phyloP scores from a whole-genome alignment of 116 monocot species.

The Phalaenopsis hybrid region DNA sequence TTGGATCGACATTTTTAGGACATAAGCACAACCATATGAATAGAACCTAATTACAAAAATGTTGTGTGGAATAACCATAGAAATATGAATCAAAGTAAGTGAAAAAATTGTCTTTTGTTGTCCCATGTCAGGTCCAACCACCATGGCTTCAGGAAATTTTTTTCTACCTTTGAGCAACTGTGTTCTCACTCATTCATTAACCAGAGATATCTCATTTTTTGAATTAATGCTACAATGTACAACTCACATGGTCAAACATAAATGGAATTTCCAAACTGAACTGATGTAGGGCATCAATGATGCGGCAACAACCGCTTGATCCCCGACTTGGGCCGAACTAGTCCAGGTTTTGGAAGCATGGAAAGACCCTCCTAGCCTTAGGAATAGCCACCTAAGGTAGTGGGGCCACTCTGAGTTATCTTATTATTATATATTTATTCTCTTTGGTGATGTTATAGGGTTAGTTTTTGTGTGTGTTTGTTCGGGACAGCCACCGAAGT shows the following conservation, averaged over 20 bases:
- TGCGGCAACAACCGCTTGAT: no score
- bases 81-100: background rate
- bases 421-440: no score
- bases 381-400: no score
- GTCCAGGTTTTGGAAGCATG: no score
- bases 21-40: background rate
- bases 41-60: background rate
- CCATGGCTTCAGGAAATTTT: background rate
- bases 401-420: no score
- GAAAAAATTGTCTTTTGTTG: background rate
- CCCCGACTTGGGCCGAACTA: no score
- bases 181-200: background rate
- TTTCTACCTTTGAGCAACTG: background rate
- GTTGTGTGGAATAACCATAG: background rate
- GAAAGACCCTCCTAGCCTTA: no score
- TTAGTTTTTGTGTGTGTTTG: no score
- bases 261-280: background rate
- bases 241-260: background rate
- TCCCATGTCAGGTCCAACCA: background rate
- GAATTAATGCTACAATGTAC: background rate
- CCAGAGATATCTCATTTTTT: background rate
- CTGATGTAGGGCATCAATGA: no score
- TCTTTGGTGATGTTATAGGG: no score
- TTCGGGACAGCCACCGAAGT: no score
- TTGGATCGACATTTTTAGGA: background rate